Evolutionary conservation across 306 rosid genomes (phyloP).

Genomic region (Albizia julibrissin): DNA sequence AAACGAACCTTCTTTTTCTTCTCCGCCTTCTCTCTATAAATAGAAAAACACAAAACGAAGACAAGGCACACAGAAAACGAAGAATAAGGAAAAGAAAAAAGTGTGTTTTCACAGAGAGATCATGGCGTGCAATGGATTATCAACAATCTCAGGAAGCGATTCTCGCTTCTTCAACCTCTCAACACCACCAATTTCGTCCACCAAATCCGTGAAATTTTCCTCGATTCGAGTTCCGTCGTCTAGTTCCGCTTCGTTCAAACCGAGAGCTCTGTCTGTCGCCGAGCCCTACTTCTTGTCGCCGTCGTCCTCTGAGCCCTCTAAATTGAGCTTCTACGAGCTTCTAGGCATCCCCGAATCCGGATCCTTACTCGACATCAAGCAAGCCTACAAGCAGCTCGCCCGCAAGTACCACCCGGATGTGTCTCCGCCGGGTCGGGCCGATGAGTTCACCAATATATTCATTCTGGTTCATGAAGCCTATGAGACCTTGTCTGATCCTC

Average conservation of each 20-base stretch:
- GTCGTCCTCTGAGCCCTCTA: background rate
- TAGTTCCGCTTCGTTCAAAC: slow-evolving; percentile 28
- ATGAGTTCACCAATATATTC: slow-evolving; percentile 74
- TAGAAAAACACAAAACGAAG: background rate
- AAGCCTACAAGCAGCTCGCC: slow-evolving; percentile 80
- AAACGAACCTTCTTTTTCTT: background rate
- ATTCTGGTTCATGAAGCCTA: slow-evolving; percentile 85
- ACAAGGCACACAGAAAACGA: background rate
- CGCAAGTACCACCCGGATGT: slow-evolving; percentile 92
- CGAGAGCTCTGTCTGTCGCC: slow-evolving; percentile 38
- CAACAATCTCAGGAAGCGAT: slow-evolving; percentile 46
- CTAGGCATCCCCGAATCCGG: slow-evolving; percentile 72
- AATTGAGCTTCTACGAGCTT: slow-evolving; percentile 62
- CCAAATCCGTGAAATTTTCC: slow-evolving; percentile 2
- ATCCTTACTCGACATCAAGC: slow-evolving; percentile 69
- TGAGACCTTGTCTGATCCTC: slow-evolving; percentile 79
- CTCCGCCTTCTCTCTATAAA: background rate
- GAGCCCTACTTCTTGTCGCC: background rate
- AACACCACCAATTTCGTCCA: background rate
- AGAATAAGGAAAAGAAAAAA: background rate
- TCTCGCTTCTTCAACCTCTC: slow-evolving; percentile 44
- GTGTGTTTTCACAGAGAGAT: background rate
- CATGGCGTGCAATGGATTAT: slow-evolving; percentile 56
- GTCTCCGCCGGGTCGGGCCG: slow-evolving; percentile 80
- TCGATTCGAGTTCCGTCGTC: slow-evolving; percentile 35